phyloP scores from a whole-genome alignment of 2,329 filamentous ascomycete genomes.

The Atkinsonella texensis region DNA sequence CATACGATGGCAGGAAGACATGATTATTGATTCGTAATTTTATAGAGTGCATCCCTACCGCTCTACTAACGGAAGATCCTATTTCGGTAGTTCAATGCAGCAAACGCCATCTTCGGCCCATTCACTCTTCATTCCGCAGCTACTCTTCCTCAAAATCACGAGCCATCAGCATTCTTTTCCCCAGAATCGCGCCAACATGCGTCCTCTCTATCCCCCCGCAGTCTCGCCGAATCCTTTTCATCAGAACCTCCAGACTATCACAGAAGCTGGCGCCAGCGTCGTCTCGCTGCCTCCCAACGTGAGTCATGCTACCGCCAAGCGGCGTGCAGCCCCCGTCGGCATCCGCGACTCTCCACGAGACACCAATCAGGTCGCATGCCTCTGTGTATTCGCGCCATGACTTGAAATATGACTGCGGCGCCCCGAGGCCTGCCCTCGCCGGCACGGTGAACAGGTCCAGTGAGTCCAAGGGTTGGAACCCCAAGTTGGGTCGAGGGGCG shows the following conservation, averaged over 20 bases:
- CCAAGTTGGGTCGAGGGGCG: constrained; percentile 29
- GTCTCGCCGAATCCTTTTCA: constrained; percentile 19
- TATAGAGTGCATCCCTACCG: too few relatives aligned
- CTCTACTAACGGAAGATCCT: neutral
- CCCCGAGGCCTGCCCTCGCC: neutral
- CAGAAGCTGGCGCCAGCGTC: neutral
- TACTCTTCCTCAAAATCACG: neutral
- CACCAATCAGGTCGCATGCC: constrained; percentile 39
- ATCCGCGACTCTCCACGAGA: constrained; percentile 24
- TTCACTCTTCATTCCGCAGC: neutral
- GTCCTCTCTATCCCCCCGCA: constrained; percentile 24
- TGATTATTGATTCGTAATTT: too few relatives aligned
- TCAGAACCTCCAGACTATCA: constrained; percentile 17
- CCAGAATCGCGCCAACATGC: constrained; percentile 22
- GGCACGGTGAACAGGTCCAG: constrained; percentile 12
- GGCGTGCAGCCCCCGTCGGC: neutral
- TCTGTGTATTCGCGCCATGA: constrained; percentile 40
- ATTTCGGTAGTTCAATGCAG: neutral
- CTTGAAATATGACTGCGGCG: constrained; percentile 33
- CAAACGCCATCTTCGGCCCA: neutral
- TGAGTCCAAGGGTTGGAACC: constrained; percentile 7
- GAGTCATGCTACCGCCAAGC: neutral
- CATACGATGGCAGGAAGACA: too few relatives aligned
- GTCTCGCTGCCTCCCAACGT: neutral
- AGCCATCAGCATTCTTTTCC: constrained; percentile 12